phyloP scores from a whole-genome alignment of 2,329 filamentous ascomycete genomes.

The Nemania serpens region DNA sequence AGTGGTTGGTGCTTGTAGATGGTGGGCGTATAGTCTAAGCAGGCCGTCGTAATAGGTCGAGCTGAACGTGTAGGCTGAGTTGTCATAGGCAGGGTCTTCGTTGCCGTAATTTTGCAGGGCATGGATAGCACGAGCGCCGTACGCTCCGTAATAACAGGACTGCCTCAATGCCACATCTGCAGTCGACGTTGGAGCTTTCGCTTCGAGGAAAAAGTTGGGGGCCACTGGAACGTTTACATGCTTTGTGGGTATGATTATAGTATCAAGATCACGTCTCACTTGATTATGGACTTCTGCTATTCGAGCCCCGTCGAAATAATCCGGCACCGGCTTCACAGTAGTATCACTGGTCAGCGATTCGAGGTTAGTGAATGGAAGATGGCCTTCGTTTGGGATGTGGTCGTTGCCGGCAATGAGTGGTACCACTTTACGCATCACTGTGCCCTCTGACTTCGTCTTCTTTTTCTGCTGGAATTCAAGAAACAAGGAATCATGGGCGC shows the following conservation, averaged over 20 bases:
- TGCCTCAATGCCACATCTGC: constrained; percentile 1
- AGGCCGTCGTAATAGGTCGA: constrained; percentile 42
- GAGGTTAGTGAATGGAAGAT: constrained; percentile 15
- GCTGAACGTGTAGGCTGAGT: constrained; percentile 46
- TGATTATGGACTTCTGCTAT: constrained; percentile 1
- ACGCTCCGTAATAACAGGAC: constrained; percentile 12
- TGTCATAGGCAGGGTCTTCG: constrained; percentile 43
- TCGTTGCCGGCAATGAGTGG: constrained; percentile 16
- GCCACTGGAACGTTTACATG: constrained; percentile 18
- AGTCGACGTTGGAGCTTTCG: neutral
- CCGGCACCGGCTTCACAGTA: constrained; percentile 2
- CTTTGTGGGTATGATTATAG: constrained; percentile 31
- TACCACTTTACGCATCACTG: constrained; percentile 18
- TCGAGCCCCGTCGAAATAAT: constrained; percentile 16
- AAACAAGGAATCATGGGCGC: constrained; percentile 27
- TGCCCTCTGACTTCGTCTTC: constrained; percentile 14
- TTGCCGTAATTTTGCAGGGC: constrained; percentile 15
- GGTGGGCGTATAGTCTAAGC: constrained; percentile 47
- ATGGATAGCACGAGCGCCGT: constrained; percentile 11
- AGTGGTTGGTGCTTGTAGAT: constrained; percentile 41
- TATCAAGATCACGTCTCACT: constrained; percentile 5
- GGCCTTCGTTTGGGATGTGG: constrained; percentile 17
- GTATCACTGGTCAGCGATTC: neutral
- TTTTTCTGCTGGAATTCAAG: constrained; percentile 27
- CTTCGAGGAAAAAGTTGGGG: constrained; percentile 19